Evolutionary conservation across 2,329 filamentous ascomycete species (phyloP), one percentile per base, ranked within the genome.

Genomic region (Paraconiothyrium brasiliense): DNA sequence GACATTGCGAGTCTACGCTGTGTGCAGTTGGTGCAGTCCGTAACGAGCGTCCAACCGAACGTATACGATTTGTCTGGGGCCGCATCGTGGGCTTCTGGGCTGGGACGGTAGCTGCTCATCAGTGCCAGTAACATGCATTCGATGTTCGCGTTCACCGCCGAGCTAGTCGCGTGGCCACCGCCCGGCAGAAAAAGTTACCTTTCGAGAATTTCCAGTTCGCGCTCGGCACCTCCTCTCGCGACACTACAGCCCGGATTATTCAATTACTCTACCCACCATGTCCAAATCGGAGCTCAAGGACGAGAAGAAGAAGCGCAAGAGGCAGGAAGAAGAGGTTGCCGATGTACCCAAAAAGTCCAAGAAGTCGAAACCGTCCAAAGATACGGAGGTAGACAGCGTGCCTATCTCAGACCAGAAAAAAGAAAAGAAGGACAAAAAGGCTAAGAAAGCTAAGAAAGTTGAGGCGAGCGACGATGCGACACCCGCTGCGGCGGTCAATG

Each of bases 231-330:
- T 14, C 9, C 41, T 52, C 39, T 54, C 32, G 54, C 65, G 61
- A 57, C 60, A 58, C 62, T 58, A 44, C 51, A 58, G 43, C 54
- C 46, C 61, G 61, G 59, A 6, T 32, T 58, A 52, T 61, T 34
- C 59, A 32, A 37, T 24, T 49, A 32, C 24, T 3, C 60, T 56
- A 57, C 24, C 52, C 52, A 60, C 48, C 39, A 72, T 72, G 69
- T 69, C 67, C 37, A 69, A 69, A 46, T 67, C 65, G 1, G 67
- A 71, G n/a, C 58, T 63, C 11, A 71, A 71, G 48, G 68, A 72
- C 51, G 71, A 74, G 35, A 69, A 76, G 60, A 74, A 74, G 63
- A 76, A 76, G 67, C 74, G 75, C 63, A 77, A 78, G 70, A 68
- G 74, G 60, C 69, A 74, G 49, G 68, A 66, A 4, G 71, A 76